Conservation (phyloP, 495 filamentous ascomycete species). For the Amorphotheca resinae region DNA sequence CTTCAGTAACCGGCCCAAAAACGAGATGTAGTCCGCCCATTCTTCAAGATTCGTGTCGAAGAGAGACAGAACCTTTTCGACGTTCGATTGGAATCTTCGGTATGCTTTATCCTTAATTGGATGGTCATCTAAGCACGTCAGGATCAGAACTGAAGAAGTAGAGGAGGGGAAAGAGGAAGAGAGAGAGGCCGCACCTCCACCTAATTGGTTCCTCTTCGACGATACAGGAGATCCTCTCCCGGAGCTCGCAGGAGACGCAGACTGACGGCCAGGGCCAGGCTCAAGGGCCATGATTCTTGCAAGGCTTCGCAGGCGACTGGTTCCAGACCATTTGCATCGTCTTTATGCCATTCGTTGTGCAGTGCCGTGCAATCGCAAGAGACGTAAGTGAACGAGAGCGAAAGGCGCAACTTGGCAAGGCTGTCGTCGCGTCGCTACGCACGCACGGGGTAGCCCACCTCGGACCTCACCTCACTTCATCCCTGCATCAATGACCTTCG, state of each 20-base stretch:
- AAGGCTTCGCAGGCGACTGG: conserved; percentile 2
- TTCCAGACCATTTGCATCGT: conserved; percentile 8
- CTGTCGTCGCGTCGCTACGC: neutral
- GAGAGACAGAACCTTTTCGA: conserved; percentile 76
- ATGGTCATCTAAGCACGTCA: conserved; percentile 37
- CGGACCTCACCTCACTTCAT: neutral
- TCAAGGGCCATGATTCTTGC: conserved; percentile 37
- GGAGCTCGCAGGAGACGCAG: conserved; percentile 65
- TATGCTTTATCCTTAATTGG: conserved; percentile 80
- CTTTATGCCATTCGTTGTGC: neutral
- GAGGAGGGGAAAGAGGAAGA: neutral
- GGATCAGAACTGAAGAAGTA: neutral
- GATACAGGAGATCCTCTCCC: conserved; percentile 58
- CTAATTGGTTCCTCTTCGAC: conserved; percentile 42
- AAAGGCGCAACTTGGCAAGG: too few relatives aligned
- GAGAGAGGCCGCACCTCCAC: conserved; percentile 27
- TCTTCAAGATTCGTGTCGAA: conserved; percentile 93
- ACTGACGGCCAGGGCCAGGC: conserved; percentile 48
- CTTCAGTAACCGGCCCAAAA: conserved; percentile 83
- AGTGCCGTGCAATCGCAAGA: too few relatives aligned
- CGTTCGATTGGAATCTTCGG: conserved; percentile 76
- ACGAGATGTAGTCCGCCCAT: conserved; percentile 99
- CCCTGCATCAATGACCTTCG: too few relatives aligned
- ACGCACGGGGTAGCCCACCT: too few relatives aligned
- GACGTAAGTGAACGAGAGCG: too few relatives aligned